These are phyloP conservation scores for Salvia rosmarinus DNA, from an alignment of 257 asterid genomes.

Conservation along the genomic window DNA sequence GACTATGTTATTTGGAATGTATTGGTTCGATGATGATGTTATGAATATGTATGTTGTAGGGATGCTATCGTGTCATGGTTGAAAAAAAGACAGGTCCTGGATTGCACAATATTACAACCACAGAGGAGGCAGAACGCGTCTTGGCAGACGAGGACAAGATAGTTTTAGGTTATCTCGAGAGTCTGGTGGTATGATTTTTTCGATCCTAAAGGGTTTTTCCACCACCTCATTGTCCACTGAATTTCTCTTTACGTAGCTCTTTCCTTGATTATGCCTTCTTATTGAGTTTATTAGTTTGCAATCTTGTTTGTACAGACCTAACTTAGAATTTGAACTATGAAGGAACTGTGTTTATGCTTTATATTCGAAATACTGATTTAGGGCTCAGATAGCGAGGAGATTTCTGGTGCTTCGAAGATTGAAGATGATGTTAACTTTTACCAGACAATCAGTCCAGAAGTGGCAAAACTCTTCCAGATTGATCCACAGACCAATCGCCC, in stretches of 20 bases:
- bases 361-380: slow-evolving; percentile 33
- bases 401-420: slow-evolving; percentile 75
- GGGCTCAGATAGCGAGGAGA: slow-evolving; percentile 77
- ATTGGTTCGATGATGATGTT: slow-evolving; percentile 11
- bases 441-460: slow-evolving; percentile 70
- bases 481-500: slow-evolving; percentile 67
- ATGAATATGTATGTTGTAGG: slow-evolving; percentile 47
- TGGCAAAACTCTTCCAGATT: slow-evolving; percentile 73
- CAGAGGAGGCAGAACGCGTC: slow-evolving; percentile 75
- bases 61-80: slow-evolving; percentile 86
- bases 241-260: not conserved
- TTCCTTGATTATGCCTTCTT: not conserved
- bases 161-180: slow-evolving; percentile 69
- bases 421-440: slow-evolving; percentile 75
- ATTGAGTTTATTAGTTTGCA: not conserved
- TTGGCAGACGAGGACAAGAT: slow-evolving; percentile 62
- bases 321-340: not conserved
- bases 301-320: not conserved
- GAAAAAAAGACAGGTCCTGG: slow-evolving; percentile 82
- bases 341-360: not conserved
- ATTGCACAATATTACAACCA: slow-evolving; percentile 57
- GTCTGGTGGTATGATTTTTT: slow-evolving; percentile 65
- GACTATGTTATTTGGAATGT: too few relatives aligned
- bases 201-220: not conserved
- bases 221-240: not conserved